A percentile compares a stretch with the other conserved stretches of the same genome.
Evolutionary conservation across 2,329 filamentous ascomycete genomes (phyloP).

Genomic region (Colletotrichum tropicale): DNA sequence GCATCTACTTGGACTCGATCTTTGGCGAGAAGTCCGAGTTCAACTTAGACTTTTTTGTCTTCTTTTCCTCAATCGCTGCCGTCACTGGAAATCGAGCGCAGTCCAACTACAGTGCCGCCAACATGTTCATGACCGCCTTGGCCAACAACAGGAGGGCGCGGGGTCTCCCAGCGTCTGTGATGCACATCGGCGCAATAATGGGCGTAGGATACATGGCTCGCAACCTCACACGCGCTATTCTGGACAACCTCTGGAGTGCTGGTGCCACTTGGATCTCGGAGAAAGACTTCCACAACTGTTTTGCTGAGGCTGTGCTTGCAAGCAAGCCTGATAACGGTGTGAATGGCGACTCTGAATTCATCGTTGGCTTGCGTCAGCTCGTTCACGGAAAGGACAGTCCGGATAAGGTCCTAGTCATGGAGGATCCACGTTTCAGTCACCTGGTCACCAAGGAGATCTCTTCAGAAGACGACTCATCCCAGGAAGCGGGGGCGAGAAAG

Average conservation of each 20-base stretch:
- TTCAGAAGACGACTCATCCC: background rate
- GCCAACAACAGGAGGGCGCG: constrained; percentile 35
- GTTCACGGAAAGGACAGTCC: background rate
- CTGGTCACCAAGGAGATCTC: background rate
- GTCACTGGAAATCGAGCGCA: constrained; percentile 38
- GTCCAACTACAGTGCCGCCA: constrained; percentile 48
- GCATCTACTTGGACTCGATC: background rate
- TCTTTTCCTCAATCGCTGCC: constrained; percentile 32
- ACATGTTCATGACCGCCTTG: constrained; percentile 44
- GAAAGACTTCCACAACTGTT: constrained; percentile 41
- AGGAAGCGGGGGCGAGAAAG: background rate
- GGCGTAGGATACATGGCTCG: constrained; percentile 45
- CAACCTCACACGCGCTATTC: background rate
- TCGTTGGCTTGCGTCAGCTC: background rate
- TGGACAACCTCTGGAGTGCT: background rate
- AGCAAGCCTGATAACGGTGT: constrained; percentile 25
- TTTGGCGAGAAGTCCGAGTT: background rate
- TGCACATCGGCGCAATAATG: constrained; percentile 40
- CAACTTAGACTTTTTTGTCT: constrained; percentile 38
- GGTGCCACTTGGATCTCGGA: constrained; percentile 20
- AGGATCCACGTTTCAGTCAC: background rate
- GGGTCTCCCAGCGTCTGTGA: constrained; percentile 38
- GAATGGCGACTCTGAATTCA: background rate
- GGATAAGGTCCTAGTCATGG: background rate
- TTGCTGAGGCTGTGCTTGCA: constrained; percentile 44